Evolutionary conservation across 2,329 filamentous ascomycete genomes (phyloP), one percentile per base, ranked within the genome.

Genomic region (Claviceps humidiphila): DNA sequence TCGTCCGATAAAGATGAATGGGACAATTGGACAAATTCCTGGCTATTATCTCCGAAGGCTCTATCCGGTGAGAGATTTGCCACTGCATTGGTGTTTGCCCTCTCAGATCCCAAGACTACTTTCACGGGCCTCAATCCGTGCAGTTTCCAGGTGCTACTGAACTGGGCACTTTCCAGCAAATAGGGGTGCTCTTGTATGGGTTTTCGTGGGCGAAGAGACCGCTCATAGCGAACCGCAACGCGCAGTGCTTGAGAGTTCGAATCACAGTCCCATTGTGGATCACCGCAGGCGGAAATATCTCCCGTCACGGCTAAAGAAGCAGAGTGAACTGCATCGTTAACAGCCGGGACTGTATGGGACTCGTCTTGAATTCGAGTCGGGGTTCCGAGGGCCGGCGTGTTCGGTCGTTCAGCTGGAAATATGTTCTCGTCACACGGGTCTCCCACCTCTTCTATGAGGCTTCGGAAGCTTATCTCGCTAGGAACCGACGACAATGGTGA

Each of bases 181-280:
- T 81, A 82, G 3, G 78, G 78, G 45, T 80, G 77, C 58, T 81
- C 70, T 59, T 82, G 78, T 6, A 81, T 81, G 1, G 77, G 77
- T 55, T 81, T 82, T 20, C 78, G 72, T 1, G 77, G 76, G 6
- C 78, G 71, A n/a, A 82, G 64, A 4, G 74, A 78, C 38, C 77
- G 71, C 55, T 72, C 69, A 46, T 69, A 64, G 13, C 64, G 66
- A 30, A 68, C 59, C 5, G 63, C 59, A 13, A 58, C 55, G 51
- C 63, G 63, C 37, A 54, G 55, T 17, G 58, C 59, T 41, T 58
- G 57, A 47, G 55, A 53, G 13, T 53, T 50, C 7, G 53, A 34
- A 38, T 47, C 46, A 24, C 14, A 7, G 9, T 11, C 45, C 30
- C 22, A 17, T 16, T 13, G 4, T 30, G 30, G 24, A 38, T 30